A percentile compares a stretch with the other conserved stretches of the same genome.
Evolutionary conservation across 352 stramenopile species (phyloP).

Genomic region (Phytopythium oedochilum): DNA sequence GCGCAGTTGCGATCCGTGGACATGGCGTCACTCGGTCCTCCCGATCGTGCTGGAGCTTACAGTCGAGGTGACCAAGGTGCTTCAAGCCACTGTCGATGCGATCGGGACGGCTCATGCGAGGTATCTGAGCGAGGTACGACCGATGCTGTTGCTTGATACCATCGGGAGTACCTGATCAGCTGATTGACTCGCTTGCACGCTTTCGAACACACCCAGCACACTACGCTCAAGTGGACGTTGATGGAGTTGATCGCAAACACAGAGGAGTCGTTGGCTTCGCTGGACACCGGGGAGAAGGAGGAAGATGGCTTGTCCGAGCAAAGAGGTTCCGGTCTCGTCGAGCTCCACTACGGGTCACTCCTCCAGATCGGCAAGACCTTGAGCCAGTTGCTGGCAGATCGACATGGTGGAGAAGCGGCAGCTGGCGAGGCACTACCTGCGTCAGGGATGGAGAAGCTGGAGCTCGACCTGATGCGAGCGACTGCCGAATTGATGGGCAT

Average conservation of each 20-base stretch:
- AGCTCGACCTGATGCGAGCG: neutral
- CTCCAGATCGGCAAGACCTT: slow-evolving; percentile 20
- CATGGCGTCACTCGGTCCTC: slow-evolving; percentile 30
- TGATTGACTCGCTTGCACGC: neutral
- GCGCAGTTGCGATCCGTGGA: slow-evolving; percentile 2
- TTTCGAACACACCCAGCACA: slow-evolving; percentile 21
- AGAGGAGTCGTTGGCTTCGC: slow-evolving; percentile 11
- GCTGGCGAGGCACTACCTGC: neutral
- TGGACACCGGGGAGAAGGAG: neutral
- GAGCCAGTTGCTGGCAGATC: slow-evolving; percentile 10
- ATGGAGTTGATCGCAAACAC: slow-evolving; percentile 32
- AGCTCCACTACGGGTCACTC: slow-evolving; percentile 24
- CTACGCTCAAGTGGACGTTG: slow-evolving; percentile 31
- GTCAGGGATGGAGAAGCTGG: neutral
- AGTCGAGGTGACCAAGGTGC: slow-evolving; percentile 26
- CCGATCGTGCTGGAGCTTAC: slow-evolving; percentile 33
- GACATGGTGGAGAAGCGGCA: neutral
- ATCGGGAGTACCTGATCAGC: neutral
- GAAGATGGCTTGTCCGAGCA: neutral
- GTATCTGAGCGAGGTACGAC: neutral
- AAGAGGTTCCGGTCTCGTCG: neutral
- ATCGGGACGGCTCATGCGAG: neutral
- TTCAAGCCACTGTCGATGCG: slow-evolving; percentile 16
- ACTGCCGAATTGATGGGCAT: slow-evolving; percentile 16
- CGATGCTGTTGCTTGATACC: neutral